A percentile compares a stretch with the other conserved stretches of the same genome.
phyloP scores from a whole-genome alignment of 257 asterid species.

The Petunia axillaris region DNA sequence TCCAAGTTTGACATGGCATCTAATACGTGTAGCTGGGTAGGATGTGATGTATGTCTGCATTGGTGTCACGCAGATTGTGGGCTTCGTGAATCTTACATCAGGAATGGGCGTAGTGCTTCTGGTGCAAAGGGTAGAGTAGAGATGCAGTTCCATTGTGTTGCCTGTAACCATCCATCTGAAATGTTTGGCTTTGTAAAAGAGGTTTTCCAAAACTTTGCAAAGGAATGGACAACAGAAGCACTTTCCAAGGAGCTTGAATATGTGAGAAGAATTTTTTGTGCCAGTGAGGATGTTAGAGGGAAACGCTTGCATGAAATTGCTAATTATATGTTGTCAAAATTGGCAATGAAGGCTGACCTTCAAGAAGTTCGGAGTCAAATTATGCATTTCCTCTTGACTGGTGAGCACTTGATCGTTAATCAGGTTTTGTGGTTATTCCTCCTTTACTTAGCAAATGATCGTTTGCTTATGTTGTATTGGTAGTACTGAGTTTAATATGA shows the following conservation, averaged over 20 bases:
- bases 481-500: constrained; percentile 3
- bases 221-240: constrained; percentile 85
- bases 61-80: constrained; percentile 99
- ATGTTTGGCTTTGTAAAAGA: constrained; percentile 98
- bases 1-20: constrained; percentile 92
- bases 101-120: constrained; percentile 73
- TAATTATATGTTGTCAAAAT: constrained; percentile 59
- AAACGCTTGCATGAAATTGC: constrained; percentile 68
- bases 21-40: constrained; percentile 98
- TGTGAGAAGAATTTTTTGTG: constrained; percentile 67
- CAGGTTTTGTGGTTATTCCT: not conserved
- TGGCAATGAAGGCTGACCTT: constrained; percentile 64
- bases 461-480: constrained; percentile 1
- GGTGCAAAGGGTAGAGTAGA: constrained; percentile 70
- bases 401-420: constrained; percentile 41
- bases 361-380: constrained; percentile 64
- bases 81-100: constrained; percentile 70
- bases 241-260: constrained; percentile 83
- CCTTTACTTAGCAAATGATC: constrained; percentile 18
- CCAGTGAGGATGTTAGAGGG: constrained; percentile 85
- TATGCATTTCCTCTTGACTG: constrained; percentile 66
- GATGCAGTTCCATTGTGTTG: constrained; percentile 98
- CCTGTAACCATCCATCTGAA: constrained; percentile 95
- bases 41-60: constrained; percentile 94
- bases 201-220: constrained; percentile 81